Evolutionary conservation across 139 green algal genomes (phyloP).

Genomic region (Picochlorum sp.): DNA sequence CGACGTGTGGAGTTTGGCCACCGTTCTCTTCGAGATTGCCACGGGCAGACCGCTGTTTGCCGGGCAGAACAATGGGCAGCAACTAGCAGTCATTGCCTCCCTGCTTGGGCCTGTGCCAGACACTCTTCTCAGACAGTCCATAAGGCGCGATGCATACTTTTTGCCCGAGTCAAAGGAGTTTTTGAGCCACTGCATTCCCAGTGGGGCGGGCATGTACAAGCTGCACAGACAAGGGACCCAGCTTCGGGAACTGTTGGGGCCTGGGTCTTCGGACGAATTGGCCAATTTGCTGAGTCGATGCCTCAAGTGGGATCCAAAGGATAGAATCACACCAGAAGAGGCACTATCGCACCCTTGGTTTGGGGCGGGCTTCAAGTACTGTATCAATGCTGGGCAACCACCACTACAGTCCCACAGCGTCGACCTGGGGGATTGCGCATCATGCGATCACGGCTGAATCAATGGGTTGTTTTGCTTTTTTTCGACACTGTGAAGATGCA

Average conservation of each 20-base stretch:
- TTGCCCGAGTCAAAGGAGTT: not conserved
- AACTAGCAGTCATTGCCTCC: constrained; percentile 80
- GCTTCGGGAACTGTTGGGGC: constrained; percentile 4
- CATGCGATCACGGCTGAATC: not conserved
- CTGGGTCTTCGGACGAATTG: constrained; percentile 6
- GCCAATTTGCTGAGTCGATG: constrained; percentile 38
- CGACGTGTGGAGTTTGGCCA: constrained; percentile 96
- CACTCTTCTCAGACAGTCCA: constrained; percentile 49
- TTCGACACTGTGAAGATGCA: too few relatives aligned
- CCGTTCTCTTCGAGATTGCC: constrained; percentile 53
- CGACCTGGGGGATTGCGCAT: not conserved
- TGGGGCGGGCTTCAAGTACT: not conserved
- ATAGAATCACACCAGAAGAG: constrained; percentile 50
- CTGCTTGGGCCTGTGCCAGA: constrained; percentile 64
- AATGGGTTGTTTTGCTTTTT: too few relatives aligned
- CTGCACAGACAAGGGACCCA: not conserved
- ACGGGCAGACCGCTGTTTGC: constrained; percentile 10
- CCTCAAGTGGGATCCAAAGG: constrained; percentile 58
- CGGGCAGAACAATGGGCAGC: constrained; percentile 69
- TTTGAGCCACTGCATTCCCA: too few relatives aligned
- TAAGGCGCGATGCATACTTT: constrained; percentile 74
- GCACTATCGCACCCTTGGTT: constrained; percentile 69
- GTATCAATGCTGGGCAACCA: too few relatives aligned
- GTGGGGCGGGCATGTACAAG: not conserved
- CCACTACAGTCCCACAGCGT: too few relatives aligned